Evolutionary conservation across 345 rosid genomes (phyloP), one percentile per base, ranked within the genome.

Genomic region (Alliaria petiolata): DNA sequence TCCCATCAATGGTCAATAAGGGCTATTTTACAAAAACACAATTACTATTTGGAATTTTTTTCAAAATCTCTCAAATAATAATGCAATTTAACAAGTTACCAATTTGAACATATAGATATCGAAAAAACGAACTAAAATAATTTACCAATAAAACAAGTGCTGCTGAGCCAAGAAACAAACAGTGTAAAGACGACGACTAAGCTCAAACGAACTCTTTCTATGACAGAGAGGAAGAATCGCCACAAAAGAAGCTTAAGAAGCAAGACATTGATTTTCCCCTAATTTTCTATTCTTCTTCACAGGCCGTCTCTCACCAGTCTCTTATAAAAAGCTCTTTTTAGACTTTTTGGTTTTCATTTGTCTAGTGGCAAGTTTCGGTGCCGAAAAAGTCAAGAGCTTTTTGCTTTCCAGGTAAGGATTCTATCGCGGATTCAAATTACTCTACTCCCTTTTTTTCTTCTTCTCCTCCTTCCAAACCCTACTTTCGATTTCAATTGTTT

Each of bases 171-270:
- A 28, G 46, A 20, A 16, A 54, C 39, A 56, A 15, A 15, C 10
- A 16, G 20, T 7, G 49, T 15, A 9, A 15, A 44, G 20, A 33
- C n/a, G 4, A 55, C 2, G 57, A 52, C 17, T 15, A 52, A 55
- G 51, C 63, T 33, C 42, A 38, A 31, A 45, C n/a, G n/a, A 61
- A 43, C 46, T 60, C 22, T 51, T 28, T 16, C 1, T 17, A 2
- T 50, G 73, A 75, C 65, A 62, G 70, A 53, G 77, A 77, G 74
- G 70, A 78, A 67, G 67, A 51, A 68, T 78, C 74, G 81, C 43
- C 78, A 72, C 50, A 28, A 45, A 55, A 53, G 60, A 78, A 66
- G 78, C 77, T 72, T 71, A 25, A 67, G 62, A 50, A 62, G 70
- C 79, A 76, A 75, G 73, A 33, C 25, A 20, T 57, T 65, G 72